Evolutionary conservation across 1,284 basidiomycete species (phyloP).

Genomic region (Ustilago nuda): DNA sequence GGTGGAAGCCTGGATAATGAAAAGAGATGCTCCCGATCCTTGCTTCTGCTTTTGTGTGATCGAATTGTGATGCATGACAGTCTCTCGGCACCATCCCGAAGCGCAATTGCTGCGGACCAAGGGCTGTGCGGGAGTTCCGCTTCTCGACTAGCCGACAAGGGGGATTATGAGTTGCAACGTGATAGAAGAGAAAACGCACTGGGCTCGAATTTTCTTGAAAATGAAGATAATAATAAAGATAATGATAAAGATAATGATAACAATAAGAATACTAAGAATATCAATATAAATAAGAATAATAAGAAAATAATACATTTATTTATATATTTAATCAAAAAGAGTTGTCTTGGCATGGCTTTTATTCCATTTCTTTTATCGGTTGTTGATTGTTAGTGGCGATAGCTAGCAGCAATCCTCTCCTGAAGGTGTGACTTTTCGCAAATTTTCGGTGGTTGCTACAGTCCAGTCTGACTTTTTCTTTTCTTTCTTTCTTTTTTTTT

Average conservation of each 20-base stretch:
- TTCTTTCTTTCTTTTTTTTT: conserved; percentile 16
- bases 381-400: conserved; percentile 2
- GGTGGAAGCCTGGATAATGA: not conserved
- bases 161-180: too few species aligned
- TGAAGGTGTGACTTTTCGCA: not conserved
- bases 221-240: too few species aligned
- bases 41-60: not conserved
- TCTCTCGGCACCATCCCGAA: conserved; percentile 1
- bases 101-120: not conserved
- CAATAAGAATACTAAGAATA: too few species aligned
- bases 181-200: not conserved
- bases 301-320: too few species aligned
- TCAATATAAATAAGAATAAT: too few species aligned
- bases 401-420: not conserved
- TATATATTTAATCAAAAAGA: too few species aligned
- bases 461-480: not conserved
- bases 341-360: not conserved
- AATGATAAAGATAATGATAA: too few species aligned
- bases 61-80: not conserved
- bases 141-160: too few species aligned
- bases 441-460: conserved; percentile 4
- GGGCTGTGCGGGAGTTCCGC: too few species aligned
- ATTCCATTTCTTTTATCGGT: not conserved
- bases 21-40: not conserved
- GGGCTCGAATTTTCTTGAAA: not conserved